phyloP scores from a whole-genome alignment of 1,139 yeast species.

The Debaryomycetaceae sp. region DNA sequence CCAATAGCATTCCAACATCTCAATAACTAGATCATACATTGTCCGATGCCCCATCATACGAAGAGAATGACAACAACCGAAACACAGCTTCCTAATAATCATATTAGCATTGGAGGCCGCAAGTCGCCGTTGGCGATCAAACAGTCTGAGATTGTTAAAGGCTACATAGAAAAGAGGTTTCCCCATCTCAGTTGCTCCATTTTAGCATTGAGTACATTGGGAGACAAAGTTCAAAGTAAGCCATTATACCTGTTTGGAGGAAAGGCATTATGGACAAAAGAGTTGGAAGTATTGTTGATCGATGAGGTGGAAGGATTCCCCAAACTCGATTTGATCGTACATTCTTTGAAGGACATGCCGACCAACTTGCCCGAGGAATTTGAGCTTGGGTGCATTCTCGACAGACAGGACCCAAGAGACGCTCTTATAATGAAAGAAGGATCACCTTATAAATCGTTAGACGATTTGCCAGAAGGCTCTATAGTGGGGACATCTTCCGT shows the following conservation, averaged over 20 bases:
- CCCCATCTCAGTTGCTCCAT: conserved; percentile 65
- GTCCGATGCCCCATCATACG: conserved; percentile 6
- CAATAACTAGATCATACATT: neutral
- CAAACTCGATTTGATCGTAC: conserved; percentile 83
- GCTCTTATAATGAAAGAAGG: conserved; percentile 79
- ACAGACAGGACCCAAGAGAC: conserved; percentile 89
- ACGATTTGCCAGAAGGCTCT: conserved; percentile 79
- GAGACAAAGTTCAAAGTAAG: conserved; percentile 80
- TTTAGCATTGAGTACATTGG: conserved; percentile 78
- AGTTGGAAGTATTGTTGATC: conserved; percentile 74
- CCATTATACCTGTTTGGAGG: conserved; percentile 96
- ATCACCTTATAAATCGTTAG: conserved; percentile 59
- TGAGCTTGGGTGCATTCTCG: conserved; percentile 80
- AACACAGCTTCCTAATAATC: neutral
- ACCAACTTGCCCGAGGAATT: conserved; percentile 87
- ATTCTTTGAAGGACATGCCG: conserved; percentile 93
- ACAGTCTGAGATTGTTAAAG: conserved; percentile 76
- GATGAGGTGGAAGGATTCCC: conserved; percentile 61
- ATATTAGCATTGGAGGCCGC: conserved; percentile 76
- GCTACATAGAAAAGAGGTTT: conserved; percentile 52
- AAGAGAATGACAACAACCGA: conserved; percentile 2
- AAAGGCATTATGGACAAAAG: conserved; percentile 94
- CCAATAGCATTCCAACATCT: neutral
- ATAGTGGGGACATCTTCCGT: conserved; percentile 94
- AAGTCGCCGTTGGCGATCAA: conserved; percentile 82